A percentile compares a stretch with the other conserved stretches of the same genome.
Conservation (phyloP, 2,329 filamentous ascomycete species). For the Claviceps quebecensis region DNA sequence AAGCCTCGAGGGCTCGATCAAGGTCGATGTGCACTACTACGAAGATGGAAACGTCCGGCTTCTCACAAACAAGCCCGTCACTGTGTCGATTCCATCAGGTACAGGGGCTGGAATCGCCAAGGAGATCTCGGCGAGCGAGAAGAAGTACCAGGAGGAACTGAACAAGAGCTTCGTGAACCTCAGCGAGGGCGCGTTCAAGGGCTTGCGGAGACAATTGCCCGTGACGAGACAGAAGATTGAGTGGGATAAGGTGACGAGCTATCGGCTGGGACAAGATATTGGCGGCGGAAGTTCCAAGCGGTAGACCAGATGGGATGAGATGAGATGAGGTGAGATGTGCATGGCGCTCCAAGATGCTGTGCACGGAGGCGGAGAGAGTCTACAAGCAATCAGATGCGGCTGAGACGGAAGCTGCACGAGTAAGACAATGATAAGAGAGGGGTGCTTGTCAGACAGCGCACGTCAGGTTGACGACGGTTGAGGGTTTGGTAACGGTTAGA, state of each 20-base stretch:
- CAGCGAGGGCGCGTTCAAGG: conserved; percentile 93
- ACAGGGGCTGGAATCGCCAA: conserved; percentile 57
- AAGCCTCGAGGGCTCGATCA: conserved; percentile 63
- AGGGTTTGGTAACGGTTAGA: too few species aligned
- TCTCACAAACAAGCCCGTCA: conserved; percentile 69
- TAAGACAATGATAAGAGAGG: not conserved
- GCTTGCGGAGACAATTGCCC: conserved; percentile 77
- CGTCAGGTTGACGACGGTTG: too few species aligned
- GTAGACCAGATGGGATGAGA: conserved; percentile 17
- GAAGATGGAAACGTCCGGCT: conserved; percentile 96
- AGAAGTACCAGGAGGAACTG: conserved; percentile 89
- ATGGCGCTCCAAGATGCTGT: not conserved
- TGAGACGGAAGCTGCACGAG: not conserved
- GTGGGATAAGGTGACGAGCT: conserved; percentile 96
- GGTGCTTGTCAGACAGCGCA: not conserved
- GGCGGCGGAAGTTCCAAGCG: conserved; percentile 49
- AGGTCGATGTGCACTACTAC: conserved; percentile 97
- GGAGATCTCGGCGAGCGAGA: conserved; percentile 68
- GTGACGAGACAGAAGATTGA: conserved; percentile 98
- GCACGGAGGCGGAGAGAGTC: too few species aligned
- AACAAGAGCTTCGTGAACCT: conserved; percentile 80
- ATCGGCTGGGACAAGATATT: conserved; percentile 71
- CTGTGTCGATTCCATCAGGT: conserved; percentile 43
- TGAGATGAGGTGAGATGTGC: not conserved
- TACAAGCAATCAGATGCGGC: not conserved